Evolutionary conservation across 306 rosid genomes (phyloP).

Genomic region (Adenanthera pavonina): DNA sequence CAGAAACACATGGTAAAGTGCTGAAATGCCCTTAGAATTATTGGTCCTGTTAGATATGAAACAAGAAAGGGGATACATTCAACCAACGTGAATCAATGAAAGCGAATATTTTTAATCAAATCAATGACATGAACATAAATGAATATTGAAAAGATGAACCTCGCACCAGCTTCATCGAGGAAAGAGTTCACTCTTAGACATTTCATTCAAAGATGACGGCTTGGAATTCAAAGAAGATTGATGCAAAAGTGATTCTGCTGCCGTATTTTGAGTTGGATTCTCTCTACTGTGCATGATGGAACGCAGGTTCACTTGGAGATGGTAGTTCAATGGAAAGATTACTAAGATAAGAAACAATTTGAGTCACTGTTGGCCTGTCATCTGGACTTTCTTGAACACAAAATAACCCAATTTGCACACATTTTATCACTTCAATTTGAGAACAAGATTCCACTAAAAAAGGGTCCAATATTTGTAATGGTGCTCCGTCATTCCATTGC

Average conservation of each 20-base stretch:
- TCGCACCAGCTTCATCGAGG: neutral
- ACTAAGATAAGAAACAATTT: constrained; percentile 29
- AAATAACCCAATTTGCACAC: constrained; percentile 51
- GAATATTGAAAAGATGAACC: neutral
- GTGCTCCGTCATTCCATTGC: constrained; percentile 44
- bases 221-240: no score
- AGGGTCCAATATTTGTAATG: constrained; percentile 43
- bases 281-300: neutral
- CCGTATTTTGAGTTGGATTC: no score
- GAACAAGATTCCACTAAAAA: constrained; percentile 24
- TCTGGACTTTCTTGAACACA: constrained; percentile 51
- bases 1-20: no score
- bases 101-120: no score
- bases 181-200: neutral
- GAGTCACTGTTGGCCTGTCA: constrained; percentile 51
- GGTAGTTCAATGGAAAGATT: neutral
- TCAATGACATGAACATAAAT: no score
- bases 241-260: no score
- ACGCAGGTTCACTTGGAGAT: neutral
- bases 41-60: no score
- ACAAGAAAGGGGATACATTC: no score
- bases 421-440: constrained; percentile 25
- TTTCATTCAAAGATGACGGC: neutral
- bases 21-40: no score
- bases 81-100: no score